phyloP scores from a whole-genome alignment of 345 rosid genomes.

The Salix udensis region DNA sequence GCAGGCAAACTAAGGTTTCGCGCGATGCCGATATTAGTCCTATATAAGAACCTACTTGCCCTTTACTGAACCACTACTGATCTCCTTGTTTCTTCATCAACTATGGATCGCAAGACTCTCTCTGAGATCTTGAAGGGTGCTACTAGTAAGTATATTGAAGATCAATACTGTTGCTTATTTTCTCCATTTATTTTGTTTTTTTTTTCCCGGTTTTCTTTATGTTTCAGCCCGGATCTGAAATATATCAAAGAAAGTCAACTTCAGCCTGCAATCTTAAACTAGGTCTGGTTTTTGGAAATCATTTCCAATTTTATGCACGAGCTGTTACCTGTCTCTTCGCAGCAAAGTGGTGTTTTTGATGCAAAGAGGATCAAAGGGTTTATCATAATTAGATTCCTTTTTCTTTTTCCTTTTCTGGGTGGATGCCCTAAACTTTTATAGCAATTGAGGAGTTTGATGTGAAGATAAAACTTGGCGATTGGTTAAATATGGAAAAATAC shows the following conservation, averaged over 20 bases:
- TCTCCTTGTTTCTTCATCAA: not conserved
- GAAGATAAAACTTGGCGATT: not conserved
- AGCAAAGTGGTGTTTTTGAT: not conserved
- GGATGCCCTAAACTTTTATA: not conserved
- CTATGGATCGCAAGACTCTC: not conserved
- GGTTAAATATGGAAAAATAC: not conserved
- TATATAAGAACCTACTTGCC: no score
- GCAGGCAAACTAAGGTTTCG: not conserved
- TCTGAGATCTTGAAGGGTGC: not conserved
- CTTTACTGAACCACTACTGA: not conserved
- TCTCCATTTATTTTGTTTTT: not conserved
- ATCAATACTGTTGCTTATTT: not conserved
- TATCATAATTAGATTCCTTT: not conserved
- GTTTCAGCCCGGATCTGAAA: not conserved
- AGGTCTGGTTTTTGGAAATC: not conserved
- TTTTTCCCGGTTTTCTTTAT: no score
- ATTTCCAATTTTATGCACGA: not conserved
- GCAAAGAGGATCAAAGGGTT: not conserved
- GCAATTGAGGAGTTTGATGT: not conserved
- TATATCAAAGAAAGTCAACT: not conserved
- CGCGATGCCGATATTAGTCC: not conserved
- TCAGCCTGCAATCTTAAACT: not conserved
- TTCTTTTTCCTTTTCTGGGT: not conserved
- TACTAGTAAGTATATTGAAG: not conserved
- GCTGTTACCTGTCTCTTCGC: not conserved